Conservation (phyloP, 1,139 yeast species). For the Saccharomyces hybrid region DNA sequence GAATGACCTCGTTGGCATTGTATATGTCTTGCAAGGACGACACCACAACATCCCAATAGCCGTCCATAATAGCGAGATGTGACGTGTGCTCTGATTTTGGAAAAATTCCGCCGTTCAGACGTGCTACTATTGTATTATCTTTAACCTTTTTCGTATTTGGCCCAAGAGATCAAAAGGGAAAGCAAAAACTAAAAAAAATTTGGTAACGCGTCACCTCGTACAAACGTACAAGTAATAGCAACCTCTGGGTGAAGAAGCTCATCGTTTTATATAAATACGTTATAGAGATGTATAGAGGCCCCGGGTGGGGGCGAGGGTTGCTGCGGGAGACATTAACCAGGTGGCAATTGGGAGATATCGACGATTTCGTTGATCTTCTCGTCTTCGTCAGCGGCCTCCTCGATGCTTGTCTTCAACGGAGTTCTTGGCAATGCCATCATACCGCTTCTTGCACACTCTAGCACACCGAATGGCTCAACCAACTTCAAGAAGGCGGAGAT, state of each 20-base stretch:
- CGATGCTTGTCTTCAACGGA: constrained; percentile 48
- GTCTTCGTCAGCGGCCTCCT: constrained; percentile 42
- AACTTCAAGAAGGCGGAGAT: constrained; percentile 78
- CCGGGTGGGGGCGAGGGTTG: not conserved
- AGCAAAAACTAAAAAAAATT: not conserved
- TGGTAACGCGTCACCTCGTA: constrained; percentile 1
- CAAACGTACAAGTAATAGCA: not conserved
- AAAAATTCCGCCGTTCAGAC: not conserved
- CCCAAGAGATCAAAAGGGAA: not conserved
- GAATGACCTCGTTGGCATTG: constrained; percentile 47
- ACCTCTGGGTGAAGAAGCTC: not conserved
- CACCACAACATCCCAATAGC: constrained; percentile 62
- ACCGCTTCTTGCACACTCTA: constrained; percentile 95
- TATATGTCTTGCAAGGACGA: constrained; percentile 62
- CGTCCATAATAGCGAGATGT: constrained; percentile 27
- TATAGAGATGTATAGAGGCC: not conserved
- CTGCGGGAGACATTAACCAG: constrained; percentile 41
- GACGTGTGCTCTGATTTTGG: not conserved
- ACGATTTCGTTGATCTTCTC: constrained; percentile 36
- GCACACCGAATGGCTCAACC: constrained; percentile 89
- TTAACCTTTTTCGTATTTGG: constrained; percentile 1
- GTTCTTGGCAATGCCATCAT: constrained; percentile 98
- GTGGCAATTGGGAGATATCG: constrained; percentile 82
- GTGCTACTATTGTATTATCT: not conserved
- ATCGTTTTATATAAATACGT: not conserved